Conservation (phyloP, 306 rosid species). For the Trifolium repens region DNA sequence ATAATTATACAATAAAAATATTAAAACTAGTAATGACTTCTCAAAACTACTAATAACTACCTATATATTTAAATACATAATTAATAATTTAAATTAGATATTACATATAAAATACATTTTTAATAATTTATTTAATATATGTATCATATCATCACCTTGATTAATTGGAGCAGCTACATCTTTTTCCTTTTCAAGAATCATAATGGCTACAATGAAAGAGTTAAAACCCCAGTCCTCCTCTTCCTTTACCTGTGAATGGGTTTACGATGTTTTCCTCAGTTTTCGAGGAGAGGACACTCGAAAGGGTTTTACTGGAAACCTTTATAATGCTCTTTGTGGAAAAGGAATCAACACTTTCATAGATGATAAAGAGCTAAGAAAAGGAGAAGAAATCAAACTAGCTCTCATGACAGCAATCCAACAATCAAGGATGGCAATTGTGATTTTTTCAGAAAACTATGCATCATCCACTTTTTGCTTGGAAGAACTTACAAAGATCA, state of each 20-base stretch:
- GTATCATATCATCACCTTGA: not conserved
- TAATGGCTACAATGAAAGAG: not conserved
- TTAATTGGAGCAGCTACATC: not conserved
- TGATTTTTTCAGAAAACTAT: constrained; percentile 2
- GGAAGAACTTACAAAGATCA: constrained; percentile 10
- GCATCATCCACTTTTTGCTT: not conserved
- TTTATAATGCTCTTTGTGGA: not conserved
- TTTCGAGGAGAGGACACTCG: constrained; percentile 15
- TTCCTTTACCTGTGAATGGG: not conserved
- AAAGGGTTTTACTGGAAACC: not conserved
- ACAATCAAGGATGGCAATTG: not conserved
- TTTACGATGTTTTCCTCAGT: not conserved
- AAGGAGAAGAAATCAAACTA: constrained; percentile 1
- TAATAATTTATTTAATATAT: no score
- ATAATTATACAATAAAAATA: no score
- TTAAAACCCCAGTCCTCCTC: no score
- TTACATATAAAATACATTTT: no score
- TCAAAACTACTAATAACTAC: no score
- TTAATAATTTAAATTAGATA: no score
- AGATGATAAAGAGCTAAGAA: not conserved
- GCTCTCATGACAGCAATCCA: constrained; percentile 7
- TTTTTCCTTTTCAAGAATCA: not conserved
- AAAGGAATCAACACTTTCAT: constrained; percentile 6
- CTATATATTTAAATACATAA: no score
- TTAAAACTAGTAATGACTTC: no score